These are phyloP conservation scores for Talaromyces sp. DNA, from an alignment of 2,329 filamentous ascomycete species.

Conservation along the genomic window DNA sequence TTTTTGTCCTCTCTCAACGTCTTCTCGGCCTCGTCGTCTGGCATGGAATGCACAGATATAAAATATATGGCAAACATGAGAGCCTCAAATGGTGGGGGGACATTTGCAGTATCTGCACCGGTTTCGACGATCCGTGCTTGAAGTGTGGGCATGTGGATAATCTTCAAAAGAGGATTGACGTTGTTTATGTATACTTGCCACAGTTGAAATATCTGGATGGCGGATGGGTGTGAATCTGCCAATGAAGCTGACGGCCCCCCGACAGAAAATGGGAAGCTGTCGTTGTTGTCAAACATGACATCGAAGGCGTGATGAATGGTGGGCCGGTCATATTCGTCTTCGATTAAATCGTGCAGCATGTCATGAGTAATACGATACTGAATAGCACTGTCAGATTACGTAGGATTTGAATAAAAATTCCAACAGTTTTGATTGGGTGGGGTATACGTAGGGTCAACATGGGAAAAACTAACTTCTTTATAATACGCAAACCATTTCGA, in stretches of 20 bases:
- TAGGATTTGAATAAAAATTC: neutral
- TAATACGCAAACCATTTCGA: constrained; percentile 16
- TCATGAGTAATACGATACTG: constrained; percentile 51
- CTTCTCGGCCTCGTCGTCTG: constrained; percentile 47
- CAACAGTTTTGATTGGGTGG: neutral
- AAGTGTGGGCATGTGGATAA: constrained; percentile 48
- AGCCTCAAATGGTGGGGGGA: constrained; percentile 56
- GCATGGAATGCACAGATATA: constrained; percentile 54
- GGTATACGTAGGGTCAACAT: neutral
- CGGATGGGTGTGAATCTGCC: constrained; percentile 51
- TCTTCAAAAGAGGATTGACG: constrained; percentile 62
- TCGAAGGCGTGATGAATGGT: constrained; percentile 56
- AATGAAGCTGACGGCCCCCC: constrained; percentile 28
- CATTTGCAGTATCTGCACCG: constrained; percentile 39
- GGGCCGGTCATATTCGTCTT: constrained; percentile 50
- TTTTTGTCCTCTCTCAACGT: constrained; percentile 32
- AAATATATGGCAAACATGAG: constrained; percentile 67
- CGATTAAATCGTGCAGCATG: constrained; percentile 50
- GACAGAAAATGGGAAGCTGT: constrained; percentile 55
- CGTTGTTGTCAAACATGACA: constrained; percentile 52
- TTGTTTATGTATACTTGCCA: constrained; percentile 70
- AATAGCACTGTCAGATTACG: neutral
- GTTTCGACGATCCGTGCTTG: constrained; percentile 60
- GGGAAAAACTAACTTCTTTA: constrained; percentile 11
- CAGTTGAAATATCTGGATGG: constrained; percentile 46